Base-by-base conservation (phyloP, 2,329 filamentous ascomycete species). In the Neonectria punicea region DNA sequence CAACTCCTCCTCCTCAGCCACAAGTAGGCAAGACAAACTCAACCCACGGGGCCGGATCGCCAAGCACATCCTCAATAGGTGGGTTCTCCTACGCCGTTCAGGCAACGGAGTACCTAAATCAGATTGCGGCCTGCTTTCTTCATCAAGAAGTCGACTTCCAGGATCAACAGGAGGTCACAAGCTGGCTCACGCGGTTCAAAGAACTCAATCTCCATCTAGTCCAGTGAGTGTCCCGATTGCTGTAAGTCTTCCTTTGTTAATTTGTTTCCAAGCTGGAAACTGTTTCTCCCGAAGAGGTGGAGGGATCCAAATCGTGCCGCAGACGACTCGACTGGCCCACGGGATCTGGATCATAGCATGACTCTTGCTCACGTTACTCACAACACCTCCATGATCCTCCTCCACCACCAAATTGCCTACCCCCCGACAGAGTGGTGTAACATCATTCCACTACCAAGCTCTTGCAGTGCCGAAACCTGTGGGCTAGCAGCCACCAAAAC, bases 321-420 rank as follows among this genome's bases (percentile, higher is more conserved):
- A 1, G 63, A 74, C 16, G 66, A 68, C 22, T 22, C 2, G 70
- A 71, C 71, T 14, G 84, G 83, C 77, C 22, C 22, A 22, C 22
- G 22, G 22, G 3, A 22, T 22, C 68, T 72, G 68, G 84, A 86
- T 54, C 84, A 84, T 0, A 86, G 85, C 50, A 72, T 85, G 18
- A 85, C 84, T 0, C 70, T 85, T 0, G 83, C 83, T 0, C 83
- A 86, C 36, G 76, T 83, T 10, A 85, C 82, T 0, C 84, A 85
- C 51, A 85, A 85, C 58, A 80, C 82, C 0, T 83, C 83, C 0
- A 84, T 84, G 74, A 84, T 86, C 25, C 73, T 85, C 0, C 72
- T 86, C 0, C 84, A 85, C 58, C 83, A 86, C 47, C 74, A 76
- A 6, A 84, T 86, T 43, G 84, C 83, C 0, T 85, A 83, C 49